These are phyloP conservation scores for Cladosporium sp. DNA, from an alignment of 2,329 filamentous ascomycete species.

Conservation along the genomic window DNA sequence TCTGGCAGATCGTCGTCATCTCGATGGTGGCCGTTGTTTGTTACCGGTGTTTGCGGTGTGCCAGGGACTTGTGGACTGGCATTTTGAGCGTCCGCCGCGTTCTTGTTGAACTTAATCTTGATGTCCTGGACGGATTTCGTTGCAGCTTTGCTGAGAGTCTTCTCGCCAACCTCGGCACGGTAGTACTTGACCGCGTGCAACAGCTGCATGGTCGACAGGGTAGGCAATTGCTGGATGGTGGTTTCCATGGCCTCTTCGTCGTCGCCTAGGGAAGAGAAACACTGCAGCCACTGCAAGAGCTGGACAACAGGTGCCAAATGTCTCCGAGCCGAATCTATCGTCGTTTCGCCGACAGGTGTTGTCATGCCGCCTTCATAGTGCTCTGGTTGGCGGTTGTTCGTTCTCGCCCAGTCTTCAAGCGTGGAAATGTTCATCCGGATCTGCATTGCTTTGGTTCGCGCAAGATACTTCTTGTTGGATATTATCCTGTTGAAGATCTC, in stretches of 20 bases:
- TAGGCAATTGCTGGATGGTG: constrained; percentile 84
- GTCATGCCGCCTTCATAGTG: constrained; percentile 93
- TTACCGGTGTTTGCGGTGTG: constrained; percentile 19
- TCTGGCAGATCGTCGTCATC: constrained; percentile 71
- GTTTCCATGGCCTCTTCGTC: constrained; percentile 85
- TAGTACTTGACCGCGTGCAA: constrained; percentile 93
- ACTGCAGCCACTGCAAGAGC: constrained; percentile 94
- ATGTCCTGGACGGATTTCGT: constrained; percentile 81
- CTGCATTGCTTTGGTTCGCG: constrained; percentile 97
- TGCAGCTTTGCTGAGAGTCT: constrained; percentile 81
- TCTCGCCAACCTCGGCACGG: constrained; percentile 91
- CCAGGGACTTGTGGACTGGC: background rate
- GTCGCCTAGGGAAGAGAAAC: constrained; percentile 90
- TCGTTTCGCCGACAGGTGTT: constrained; percentile 80
- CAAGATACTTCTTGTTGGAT: constrained; percentile 91
- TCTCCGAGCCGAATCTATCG: constrained; percentile 76
- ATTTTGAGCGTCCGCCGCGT: constrained; percentile 11
- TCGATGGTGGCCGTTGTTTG: constrained; percentile 25
- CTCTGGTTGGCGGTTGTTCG: constrained; percentile 90
- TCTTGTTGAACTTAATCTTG: constrained; percentile 55
- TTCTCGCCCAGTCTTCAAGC: constrained; percentile 91
- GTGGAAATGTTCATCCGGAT: constrained; percentile 98
- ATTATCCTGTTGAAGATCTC: constrained; percentile 98
- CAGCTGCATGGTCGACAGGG: constrained; percentile 81
- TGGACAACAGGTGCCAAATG: constrained; percentile 91